phyloP scores from a whole-genome alignment of 495 filamentous ascomycete species.

The Astrothelium subdiscretum region DNA sequence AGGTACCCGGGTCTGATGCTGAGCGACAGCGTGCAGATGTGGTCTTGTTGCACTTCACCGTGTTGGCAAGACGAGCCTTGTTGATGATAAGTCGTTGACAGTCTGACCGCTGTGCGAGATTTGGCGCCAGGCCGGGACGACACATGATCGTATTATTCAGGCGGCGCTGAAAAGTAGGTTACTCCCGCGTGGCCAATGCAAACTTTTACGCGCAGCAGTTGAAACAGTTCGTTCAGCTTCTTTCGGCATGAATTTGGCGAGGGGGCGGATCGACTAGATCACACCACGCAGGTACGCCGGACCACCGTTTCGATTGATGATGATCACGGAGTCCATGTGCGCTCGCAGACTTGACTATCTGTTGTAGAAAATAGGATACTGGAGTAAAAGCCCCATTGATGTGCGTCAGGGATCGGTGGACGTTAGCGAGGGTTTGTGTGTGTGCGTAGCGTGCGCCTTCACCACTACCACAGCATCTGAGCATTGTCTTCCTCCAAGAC shows the following conservation, averaged over 20 bases:
- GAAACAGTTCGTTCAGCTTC: background rate
- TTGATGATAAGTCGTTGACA: background rate
- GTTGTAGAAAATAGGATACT: background rate
- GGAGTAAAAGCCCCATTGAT: background rate
- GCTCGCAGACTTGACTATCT: background rate
- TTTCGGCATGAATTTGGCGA: background rate
- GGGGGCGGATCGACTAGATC: background rate
- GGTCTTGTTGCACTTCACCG: background rate
- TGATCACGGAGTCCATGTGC: background rate
- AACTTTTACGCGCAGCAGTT: conserved; percentile 1
- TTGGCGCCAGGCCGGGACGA: background rate
- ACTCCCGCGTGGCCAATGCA: background rate
- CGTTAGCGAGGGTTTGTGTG: background rate
- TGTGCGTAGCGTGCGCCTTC: background rate
- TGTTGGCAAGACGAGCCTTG: background rate
- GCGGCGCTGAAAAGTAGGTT: background rate
- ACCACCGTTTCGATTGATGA: background rate
- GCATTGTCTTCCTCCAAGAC: no score
- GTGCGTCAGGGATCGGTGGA: background rate
- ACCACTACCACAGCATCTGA: background rate
- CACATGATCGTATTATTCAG: background rate
- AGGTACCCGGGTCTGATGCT: background rate
- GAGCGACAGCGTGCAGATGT: background rate
- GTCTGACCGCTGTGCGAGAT: background rate
- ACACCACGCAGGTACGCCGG: background rate